phyloP scores from a whole-genome alignment of 164 flowering plant species.

The Vitis rotundifolia region DNA sequence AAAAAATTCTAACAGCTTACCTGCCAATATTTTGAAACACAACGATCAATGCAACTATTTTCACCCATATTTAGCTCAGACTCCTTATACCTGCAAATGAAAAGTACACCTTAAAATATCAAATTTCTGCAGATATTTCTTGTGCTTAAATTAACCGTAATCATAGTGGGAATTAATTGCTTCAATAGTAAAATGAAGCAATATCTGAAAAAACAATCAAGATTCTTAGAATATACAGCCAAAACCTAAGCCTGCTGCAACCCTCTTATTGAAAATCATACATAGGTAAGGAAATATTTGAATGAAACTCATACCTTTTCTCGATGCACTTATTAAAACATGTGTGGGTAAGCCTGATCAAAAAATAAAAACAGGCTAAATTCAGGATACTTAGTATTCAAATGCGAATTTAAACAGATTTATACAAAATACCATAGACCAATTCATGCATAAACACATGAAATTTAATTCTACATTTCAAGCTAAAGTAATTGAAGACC shows the following conservation, averaged over 20 bases:
- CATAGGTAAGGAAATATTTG: not conserved
- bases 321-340: conserved; percentile 91
- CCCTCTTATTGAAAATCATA: not conserved
- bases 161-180: not conserved
- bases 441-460: not conserved
- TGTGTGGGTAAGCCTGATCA: conserved; percentile 78
- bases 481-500: not conserved
- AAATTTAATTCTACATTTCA: not conserved
- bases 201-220: not conserved
- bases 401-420: too few species aligned
- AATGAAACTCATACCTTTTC: conserved; percentile 52
- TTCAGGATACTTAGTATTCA: not conserved
- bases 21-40: conserved; percentile 97
- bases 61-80: conserved; percentile 96
- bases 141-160: not conserved
- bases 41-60: conserved; percentile 95
- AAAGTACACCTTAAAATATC: not conserved
- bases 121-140: not conserved
- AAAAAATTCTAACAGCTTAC: conserved; percentile 32
- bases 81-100: conserved; percentile 76
- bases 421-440: not conserved
- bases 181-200: not conserved
- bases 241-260: not conserved
- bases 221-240: not conserved
- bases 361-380: conserved; percentile 11